A percentile compares a stretch with the other conserved stretches of the same genome.
phyloP scores from a whole-genome alignment of 192 early-diverging fungal genomes.

The Coemansia sp. region DNA sequence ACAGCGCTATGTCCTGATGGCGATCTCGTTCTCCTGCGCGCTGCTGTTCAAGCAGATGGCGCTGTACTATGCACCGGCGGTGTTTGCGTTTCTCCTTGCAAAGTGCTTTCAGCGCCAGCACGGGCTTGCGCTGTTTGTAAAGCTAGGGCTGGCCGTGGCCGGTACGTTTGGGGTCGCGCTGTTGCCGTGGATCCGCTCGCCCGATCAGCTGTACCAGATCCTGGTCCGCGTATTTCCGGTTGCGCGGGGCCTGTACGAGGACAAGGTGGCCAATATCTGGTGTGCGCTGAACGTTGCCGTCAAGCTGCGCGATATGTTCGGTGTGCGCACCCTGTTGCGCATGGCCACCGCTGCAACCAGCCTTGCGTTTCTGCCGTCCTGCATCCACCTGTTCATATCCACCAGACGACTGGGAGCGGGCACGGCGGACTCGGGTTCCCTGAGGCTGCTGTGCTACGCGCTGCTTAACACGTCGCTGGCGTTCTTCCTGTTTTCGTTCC shows the following conservation, averaged over 20 bases:
- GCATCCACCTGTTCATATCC: constrained; percentile 62
- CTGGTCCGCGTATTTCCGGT: constrained; percentile 88
- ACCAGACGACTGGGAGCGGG: constrained; percentile 36
- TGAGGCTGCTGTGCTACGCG: constrained; percentile 64
- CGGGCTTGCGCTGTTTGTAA: constrained; percentile 55
- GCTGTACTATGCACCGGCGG: constrained; percentile 85
- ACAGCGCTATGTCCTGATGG: constrained; percentile 67
- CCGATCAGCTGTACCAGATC: constrained; percentile 71
- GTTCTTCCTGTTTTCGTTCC: constrained; percentile 97
- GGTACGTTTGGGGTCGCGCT: constrained; percentile 68
- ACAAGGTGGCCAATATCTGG: constrained; percentile 99
- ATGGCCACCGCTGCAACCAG: constrained; percentile 71
- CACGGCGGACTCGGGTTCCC: neutral
- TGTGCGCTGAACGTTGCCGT: constrained; percentile 85
- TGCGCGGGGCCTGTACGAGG: constrained; percentile 91
- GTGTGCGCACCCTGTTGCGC: constrained; percentile 60
- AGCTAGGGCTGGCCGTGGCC: constrained; percentile 74
- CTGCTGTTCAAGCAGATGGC: constrained; percentile 97
- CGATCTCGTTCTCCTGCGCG: constrained; percentile 78
- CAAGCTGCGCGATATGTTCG: constrained; percentile 74
- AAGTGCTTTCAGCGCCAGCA: constrained; percentile 57
- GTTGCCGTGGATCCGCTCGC: constrained; percentile 65
- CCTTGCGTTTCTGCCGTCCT: constrained; percentile 70
- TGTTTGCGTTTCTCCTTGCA: constrained; percentile 89
- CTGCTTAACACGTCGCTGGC: constrained; percentile 76